phyloP scores from a whole-genome alignment of 441 rosid species.

The Kokia cookei region DNA sequence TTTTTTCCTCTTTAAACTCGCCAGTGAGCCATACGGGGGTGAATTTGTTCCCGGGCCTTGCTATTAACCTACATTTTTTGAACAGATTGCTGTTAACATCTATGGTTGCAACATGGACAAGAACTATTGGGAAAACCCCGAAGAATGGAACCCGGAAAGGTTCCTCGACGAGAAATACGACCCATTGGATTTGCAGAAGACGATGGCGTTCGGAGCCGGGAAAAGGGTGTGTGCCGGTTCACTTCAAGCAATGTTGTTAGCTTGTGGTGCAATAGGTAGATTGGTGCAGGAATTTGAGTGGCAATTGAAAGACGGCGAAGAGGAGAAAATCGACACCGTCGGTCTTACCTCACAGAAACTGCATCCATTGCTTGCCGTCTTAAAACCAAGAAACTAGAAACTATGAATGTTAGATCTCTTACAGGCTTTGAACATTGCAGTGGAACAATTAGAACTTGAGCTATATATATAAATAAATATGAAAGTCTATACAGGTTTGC shows the following conservation, averaged over 20 bases:
- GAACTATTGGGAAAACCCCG: constrained; percentile 57
- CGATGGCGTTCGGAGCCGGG: constrained; percentile 88
- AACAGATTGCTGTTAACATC: constrained; percentile 77
- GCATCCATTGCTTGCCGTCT: constrained; percentile 46
- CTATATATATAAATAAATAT: not conserved
- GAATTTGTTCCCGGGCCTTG: no score
- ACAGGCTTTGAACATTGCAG: not conserved
- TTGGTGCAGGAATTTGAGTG: constrained; percentile 71
- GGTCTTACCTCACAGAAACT: constrained; percentile 69
- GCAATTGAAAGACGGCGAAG: constrained; percentile 53
- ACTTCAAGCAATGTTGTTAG: constrained; percentile 57
- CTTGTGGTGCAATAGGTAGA: constrained; percentile 58
- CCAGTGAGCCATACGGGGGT: no score
- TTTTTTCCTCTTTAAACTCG: not conserved
- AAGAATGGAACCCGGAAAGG: constrained; percentile 70
- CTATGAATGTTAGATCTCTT: not conserved
- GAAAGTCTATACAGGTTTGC: not conserved
- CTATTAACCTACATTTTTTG: not conserved
- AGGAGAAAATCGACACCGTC: constrained; percentile 53
- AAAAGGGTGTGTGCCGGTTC: constrained; percentile 79
- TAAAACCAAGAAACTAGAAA: constrained; percentile 40
- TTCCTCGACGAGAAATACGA: constrained; percentile 48
- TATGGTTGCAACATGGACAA: constrained; percentile 89
- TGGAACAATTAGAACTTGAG: not conserved
- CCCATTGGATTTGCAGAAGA: constrained; percentile 54